Evolutionary conservation across 495 filamentous ascomycete species (phyloP).

Genomic region (Usnea hakonensis): DNA sequence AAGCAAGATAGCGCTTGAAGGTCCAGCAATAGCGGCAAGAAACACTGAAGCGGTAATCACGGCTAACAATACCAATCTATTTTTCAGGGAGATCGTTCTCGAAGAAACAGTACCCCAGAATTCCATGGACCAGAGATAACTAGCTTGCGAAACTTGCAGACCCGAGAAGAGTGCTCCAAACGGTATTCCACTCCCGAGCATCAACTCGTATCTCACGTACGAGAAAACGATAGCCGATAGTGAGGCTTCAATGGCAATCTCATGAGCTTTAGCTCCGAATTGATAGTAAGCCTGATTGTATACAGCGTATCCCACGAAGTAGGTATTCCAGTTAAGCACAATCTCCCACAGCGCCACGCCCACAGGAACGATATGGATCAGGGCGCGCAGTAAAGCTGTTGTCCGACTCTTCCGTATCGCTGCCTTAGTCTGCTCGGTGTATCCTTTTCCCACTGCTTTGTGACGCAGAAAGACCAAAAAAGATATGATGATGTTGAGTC

Average conservation of each 20-base stretch:
- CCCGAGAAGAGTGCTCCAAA: constrained; percentile 24
- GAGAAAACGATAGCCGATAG: constrained; percentile 23
- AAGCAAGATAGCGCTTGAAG: constrained; percentile 24
- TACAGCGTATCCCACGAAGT: constrained; percentile 13
- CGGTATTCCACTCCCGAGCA: constrained; percentile 14
- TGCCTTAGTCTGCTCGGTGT: constrained; percentile 12
- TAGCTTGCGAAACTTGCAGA: constrained; percentile 20
- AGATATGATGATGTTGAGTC: constrained; percentile 9
- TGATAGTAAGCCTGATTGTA: constrained; percentile 24
- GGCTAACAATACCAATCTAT: not conserved
- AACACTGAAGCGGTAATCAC: constrained; percentile 9
- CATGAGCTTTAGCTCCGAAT: constrained; percentile 25
- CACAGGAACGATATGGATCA: constrained; percentile 16
- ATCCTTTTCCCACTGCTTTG: constrained; percentile 4
- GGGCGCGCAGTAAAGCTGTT: constrained; percentile 7
- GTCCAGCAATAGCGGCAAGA: constrained; percentile 20
- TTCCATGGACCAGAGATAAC: constrained; percentile 29
- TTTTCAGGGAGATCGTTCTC: not conserved
- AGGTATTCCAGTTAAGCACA: constrained; percentile 19
- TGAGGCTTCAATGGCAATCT: constrained; percentile 25
- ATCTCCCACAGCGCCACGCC: constrained; percentile 19
- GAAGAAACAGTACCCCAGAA: constrained; percentile 19
- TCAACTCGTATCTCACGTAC: constrained; percentile 15
- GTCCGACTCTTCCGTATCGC: constrained; percentile 13
- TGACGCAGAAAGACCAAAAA: constrained; percentile 10